Conservation (phyloP, 495 filamentous ascomycete species). For the Lasiosphaeria miniovina region DNA sequence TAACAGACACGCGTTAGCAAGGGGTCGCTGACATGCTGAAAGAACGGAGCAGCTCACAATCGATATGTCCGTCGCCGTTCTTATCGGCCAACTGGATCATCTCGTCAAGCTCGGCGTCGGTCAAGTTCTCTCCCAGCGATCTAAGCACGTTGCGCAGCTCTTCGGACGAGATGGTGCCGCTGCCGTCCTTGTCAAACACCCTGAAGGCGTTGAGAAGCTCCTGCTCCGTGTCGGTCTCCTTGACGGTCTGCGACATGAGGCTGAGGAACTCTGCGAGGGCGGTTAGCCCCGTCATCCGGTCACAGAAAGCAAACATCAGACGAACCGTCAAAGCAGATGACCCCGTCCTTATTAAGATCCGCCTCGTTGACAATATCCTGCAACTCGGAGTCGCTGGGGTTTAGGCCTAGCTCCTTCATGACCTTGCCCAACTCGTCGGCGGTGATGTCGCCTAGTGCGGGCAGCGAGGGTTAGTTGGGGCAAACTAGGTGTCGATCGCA, state of each 20-base stretch:
- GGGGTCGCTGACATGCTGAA: not conserved
- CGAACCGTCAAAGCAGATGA: constrained; percentile 46
- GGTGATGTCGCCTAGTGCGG: constrained; percentile 39
- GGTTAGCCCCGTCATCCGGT: not conserved
- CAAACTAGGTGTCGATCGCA: not conserved
- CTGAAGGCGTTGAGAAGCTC: constrained; percentile 47
- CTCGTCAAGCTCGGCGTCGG: constrained; percentile 46
- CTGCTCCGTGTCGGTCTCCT: constrained; percentile 41
- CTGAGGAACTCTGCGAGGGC: constrained; percentile 40
- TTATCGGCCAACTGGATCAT: constrained; percentile 48
- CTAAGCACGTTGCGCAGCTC: constrained; percentile 46
- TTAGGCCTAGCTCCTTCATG: constrained; percentile 47
- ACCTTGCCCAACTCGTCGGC: constrained; percentile 40
- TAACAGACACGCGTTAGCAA: constrained; percentile 37
- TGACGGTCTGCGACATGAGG: constrained; percentile 44
- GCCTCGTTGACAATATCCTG: constrained; percentile 47
- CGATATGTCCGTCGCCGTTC: constrained; percentile 47
- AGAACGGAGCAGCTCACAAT: constrained; percentile 33
- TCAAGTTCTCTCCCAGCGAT: constrained; percentile 46
- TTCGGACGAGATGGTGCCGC: constrained; percentile 44
- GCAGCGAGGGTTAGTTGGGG: not conserved
- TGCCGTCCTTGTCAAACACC: constrained; percentile 50
- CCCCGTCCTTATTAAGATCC: constrained; percentile 44
- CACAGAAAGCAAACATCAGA: not conserved
- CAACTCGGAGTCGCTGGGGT: constrained; percentile 42